Evolutionary conservation across 2,329 filamentous ascomycete species (phyloP).

Genomic region (Kalmusia sp.): DNA sequence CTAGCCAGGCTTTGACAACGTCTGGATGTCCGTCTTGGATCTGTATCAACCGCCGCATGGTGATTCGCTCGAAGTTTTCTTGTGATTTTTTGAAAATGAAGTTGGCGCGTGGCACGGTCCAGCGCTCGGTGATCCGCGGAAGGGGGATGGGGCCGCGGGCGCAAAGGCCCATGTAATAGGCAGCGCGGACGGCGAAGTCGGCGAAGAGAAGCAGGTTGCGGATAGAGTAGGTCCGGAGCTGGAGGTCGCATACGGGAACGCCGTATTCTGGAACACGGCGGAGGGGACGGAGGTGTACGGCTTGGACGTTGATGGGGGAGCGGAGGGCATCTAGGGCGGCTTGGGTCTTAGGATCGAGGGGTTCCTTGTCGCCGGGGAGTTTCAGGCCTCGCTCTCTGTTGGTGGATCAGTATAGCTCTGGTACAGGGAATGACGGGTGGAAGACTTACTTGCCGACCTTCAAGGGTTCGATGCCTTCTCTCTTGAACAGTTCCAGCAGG

Average conservation of each 20-base stretch:
- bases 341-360: conserved; percentile 38
- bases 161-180: conserved; percentile 89
- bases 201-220: conserved; percentile 93
- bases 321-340: conserved; percentile 41
- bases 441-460: conserved; percentile 42
- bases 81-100: conserved; percentile 98
- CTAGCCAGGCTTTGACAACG: conserved; percentile 88
- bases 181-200: conserved; percentile 92
- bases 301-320: conserved; percentile 77
- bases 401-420: not conserved
- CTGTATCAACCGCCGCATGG: conserved; percentile 83
- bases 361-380: conserved; percentile 37
- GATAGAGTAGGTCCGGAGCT: conserved; percentile 88
- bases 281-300: conserved; percentile 84
- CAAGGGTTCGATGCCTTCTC: conserved; percentile 40
- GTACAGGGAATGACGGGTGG: not conserved
- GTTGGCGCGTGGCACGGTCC: conserved; percentile 87
- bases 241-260: conserved; percentile 86
- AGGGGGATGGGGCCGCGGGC: conserved; percentile 86
- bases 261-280: conserved; percentile 77
- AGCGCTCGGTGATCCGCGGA: conserved; percentile 85
- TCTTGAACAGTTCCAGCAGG: conserved; percentile 41
- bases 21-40: conserved; percentile 92
- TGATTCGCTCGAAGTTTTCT: conserved; percentile 96
- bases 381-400: conserved; percentile 38